Conservation (phyloP, 2,329 filamentous ascomycete species). For the Ophiosphaerella herpotricha region DNA sequence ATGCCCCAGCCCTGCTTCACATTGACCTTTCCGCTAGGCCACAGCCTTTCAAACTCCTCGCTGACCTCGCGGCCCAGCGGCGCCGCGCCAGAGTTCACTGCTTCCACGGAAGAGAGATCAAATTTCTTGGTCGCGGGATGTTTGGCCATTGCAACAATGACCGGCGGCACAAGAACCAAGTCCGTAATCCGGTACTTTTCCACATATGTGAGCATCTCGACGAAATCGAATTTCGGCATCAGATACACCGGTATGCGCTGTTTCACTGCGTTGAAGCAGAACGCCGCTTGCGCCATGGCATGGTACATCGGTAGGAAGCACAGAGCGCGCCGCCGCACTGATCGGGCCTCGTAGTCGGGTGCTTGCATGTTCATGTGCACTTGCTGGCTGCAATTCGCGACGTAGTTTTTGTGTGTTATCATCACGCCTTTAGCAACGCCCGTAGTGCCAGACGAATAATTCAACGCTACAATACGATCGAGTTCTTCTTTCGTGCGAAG, state of each 20-base stretch:
- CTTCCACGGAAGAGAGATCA: constrained; percentile 69
- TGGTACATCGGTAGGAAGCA: constrained; percentile 70
- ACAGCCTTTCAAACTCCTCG: constrained; percentile 62
- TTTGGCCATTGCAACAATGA: constrained; percentile 75
- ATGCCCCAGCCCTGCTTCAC: constrained; percentile 82
- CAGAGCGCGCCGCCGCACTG: constrained; percentile 54
- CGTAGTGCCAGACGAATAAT: constrained; percentile 80
- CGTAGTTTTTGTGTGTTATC: constrained; percentile 77
- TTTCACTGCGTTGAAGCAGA: constrained; percentile 63
- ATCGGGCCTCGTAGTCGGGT: constrained; percentile 55
- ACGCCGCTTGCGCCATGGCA: constrained; percentile 67
- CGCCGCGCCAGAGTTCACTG: constrained; percentile 69
- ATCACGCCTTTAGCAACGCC: constrained; percentile 84
- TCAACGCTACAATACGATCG: constrained; percentile 67
- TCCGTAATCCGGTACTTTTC: constrained; percentile 70
- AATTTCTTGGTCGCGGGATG: constrained; percentile 67
- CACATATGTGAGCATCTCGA: constrained; percentile 70
- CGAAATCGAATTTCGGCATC: constrained; percentile 78
- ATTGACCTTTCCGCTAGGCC: constrained; percentile 55
- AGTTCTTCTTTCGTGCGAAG: constrained; percentile 55
- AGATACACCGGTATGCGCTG: constrained; percentile 71
- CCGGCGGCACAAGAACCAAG: constrained; percentile 72
- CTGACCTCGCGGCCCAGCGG: constrained; percentile 56
- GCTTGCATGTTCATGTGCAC: constrained; percentile 54
- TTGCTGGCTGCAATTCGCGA: constrained; percentile 70